Conservation (phyloP, 2,329 filamentous ascomycete species). For the Penicillium occitanis region DNA sequence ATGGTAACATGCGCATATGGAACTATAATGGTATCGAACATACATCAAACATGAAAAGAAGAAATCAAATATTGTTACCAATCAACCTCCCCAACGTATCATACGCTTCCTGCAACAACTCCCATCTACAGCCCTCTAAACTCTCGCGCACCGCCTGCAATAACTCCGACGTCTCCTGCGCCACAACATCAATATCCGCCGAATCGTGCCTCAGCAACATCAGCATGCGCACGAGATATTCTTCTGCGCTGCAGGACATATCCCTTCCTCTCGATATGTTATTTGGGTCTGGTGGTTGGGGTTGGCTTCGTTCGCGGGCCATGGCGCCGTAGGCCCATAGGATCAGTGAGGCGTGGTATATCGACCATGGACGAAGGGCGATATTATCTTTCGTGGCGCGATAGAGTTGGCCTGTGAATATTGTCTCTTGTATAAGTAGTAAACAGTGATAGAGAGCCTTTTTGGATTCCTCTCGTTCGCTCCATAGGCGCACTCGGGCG, state of each 20-base stretch:
- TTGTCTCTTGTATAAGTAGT: slow-evolving; percentile 28
- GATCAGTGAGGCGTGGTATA: slow-evolving; percentile 29
- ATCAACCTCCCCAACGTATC: slow-evolving; percentile 27
- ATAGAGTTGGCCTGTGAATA: slow-evolving; percentile 29
- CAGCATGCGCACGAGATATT: slow-evolving; percentile 27
- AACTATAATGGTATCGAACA: slow-evolving; percentile 6
- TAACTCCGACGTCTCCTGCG: slow-evolving; percentile 26
- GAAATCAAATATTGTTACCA: neutral
- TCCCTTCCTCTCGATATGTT: neutral
- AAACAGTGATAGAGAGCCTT: slow-evolving; percentile 29
- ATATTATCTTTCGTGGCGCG: slow-evolving; percentile 28
- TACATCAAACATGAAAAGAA: neutral
- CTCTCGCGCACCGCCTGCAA: slow-evolving; percentile 26
- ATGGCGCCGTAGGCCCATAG: slow-evolving; percentile 29
- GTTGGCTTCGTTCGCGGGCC: slow-evolving; percentile 19
- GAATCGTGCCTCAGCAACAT: slow-evolving; percentile 25
- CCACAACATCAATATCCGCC: slow-evolving; percentile 20
- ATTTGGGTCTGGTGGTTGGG: neutral
- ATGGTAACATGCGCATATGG: too few relatives aligned
- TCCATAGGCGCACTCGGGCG: slow-evolving; percentile 27
- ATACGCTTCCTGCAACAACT: slow-evolving; percentile 29
- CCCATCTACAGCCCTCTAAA: slow-evolving; percentile 29
- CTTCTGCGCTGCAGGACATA: slow-evolving; percentile 22
- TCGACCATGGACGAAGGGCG: slow-evolving; percentile 28
- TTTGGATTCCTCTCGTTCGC: slow-evolving; percentile 24